Evolutionary conservation across 2,329 filamentous ascomycete species (phyloP).

Genomic region (Teratosphaeria pseudoeucalypti): DNA sequence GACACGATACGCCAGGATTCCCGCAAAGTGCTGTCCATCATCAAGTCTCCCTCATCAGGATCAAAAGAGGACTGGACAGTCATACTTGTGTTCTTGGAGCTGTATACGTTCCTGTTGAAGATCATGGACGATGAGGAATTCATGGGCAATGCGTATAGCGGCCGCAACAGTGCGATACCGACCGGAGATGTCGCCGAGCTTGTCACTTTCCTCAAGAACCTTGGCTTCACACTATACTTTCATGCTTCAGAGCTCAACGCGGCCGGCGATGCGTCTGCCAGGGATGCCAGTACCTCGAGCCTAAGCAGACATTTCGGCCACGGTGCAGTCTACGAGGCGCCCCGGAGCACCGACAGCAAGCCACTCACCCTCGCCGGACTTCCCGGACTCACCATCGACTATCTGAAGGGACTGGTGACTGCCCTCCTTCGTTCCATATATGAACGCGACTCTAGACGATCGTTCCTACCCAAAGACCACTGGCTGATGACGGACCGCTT

Average conservation of each 20-base stretch:
- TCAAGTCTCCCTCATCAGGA: constrained; percentile 30
- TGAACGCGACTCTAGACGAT: constrained; percentile 80
- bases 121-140: constrained; percentile 97
- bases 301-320: constrained; percentile 11
- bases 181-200: constrained; percentile 62
- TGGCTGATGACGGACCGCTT: constrained; percentile 90
- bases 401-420: constrained; percentile 70
- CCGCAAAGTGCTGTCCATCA: constrained; percentile 46
- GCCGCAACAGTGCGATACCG: constrained; percentile 56
- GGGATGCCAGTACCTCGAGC: constrained; percentile 8
- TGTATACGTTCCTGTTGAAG: constrained; percentile 86
- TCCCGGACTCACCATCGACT: constrained; percentile 63
- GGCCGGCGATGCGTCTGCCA: constrained; percentile 1
- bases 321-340: neutral
- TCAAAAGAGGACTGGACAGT: constrained; percentile 66
- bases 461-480: constrained; percentile 71
- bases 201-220: constrained; percentile 76
- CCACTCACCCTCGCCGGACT: constrained; percentile 47
- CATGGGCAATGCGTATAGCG: constrained; percentile 24
- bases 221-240: constrained; percentile 83
- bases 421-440: constrained; percentile 78
- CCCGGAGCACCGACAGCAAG: constrained; percentile 17
- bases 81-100: constrained; percentile 79
- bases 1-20: constrained; percentile 46
- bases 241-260: constrained; percentile 51